Percentiles rank a stretch among this genome's conserved stretches.
Evolutionary conservation across 2,329 filamentous ascomycete species (phyloP).

Genomic region (Coniella lustricola): DNA sequence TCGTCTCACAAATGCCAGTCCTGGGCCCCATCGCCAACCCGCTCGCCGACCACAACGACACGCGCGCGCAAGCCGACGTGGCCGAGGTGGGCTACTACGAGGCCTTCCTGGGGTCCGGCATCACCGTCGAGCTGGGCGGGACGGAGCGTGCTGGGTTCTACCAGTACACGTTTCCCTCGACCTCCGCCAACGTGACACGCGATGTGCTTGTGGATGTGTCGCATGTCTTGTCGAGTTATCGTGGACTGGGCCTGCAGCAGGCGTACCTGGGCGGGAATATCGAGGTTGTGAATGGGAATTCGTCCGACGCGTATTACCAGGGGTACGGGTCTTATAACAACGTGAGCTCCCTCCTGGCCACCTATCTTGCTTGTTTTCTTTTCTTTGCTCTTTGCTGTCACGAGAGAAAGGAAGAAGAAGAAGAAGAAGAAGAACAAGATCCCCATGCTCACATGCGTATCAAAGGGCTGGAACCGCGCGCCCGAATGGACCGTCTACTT

Average conservation of each 20-base stretch:
- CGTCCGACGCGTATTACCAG: slow-evolving; percentile 47
- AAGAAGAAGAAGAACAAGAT: no score
- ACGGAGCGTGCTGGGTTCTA: slow-evolving; percentile 51
- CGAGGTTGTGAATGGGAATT: slow-evolving; percentile 44
- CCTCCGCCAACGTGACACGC: slow-evolving; percentile 24
- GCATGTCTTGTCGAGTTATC: slow-evolving; percentile 56
- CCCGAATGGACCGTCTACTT: slow-evolving; percentile 57
- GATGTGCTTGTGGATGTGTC: slow-evolving; percentile 58
- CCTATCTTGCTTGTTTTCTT: no score
- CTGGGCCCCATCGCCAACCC: slow-evolving; percentile 45
- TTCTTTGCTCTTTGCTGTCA: no score
- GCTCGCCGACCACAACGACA: slow-evolving; percentile 47
- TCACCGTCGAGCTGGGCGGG: slow-evolving; percentile 51
- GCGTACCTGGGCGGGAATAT: slow-evolving; percentile 55
- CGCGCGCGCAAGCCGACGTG: slow-evolving; percentile 41
- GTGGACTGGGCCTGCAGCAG: slow-evolving; percentile 55
- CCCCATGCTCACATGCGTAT: no score
- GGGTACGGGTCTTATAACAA: slow-evolving; percentile 58
- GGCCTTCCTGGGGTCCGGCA: slow-evolving; percentile 46
- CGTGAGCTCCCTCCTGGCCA: slow-evolving; percentile 26
- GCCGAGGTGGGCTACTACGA: slow-evolving; percentile 53
- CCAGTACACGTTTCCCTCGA: slow-evolving; percentile 50
- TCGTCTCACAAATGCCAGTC: slow-evolving; percentile 53
- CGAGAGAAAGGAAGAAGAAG: no score
- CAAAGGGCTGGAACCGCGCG: slow-evolving; percentile 54